phyloP scores from a whole-genome alignment of 1,284 basidiomycete species.

The Ceratobasidium sp. region DNA sequence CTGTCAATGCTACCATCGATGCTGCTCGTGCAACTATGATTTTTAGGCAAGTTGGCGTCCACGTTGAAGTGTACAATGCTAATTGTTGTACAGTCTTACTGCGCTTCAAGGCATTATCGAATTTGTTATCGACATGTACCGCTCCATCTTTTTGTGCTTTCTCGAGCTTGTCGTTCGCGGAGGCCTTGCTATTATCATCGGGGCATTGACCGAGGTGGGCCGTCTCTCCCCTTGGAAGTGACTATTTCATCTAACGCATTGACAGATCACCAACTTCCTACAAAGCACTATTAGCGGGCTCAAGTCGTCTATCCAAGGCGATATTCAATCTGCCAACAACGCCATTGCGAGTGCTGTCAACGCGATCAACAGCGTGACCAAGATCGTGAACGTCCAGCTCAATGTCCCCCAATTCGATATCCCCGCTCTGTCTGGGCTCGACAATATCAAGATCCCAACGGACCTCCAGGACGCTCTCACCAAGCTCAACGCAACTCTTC shows the following conservation, averaged over 20 bases:
- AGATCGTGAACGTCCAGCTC: conserved; percentile 65
- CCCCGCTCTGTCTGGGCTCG: conserved; percentile 72
- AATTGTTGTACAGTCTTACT: conserved; percentile 59
- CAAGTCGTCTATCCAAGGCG: conserved; percentile 72
- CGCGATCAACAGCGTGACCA: conserved; percentile 74
- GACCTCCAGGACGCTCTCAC: conserved; percentile 76
- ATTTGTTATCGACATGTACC: conserved; percentile 91
- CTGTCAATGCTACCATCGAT: conserved; percentile 79
- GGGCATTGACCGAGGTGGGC: conserved; percentile 78
- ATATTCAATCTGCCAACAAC: conserved; percentile 72
- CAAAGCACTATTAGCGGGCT: conserved; percentile 65
- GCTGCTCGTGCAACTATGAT: conserved; percentile 77
- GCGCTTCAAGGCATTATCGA: conserved; percentile 87
- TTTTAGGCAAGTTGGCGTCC: conserved; percentile 53
- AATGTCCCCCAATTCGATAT: conserved; percentile 72
- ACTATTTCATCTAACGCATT: background rate
- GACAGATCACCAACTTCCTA: conserved; percentile 74
- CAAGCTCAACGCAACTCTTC: conserved; percentile 81
- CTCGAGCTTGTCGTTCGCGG: conserved; percentile 89
- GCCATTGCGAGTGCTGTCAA: conserved; percentile 70
- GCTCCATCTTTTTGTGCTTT: conserved; percentile 90
- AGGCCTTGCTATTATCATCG: conserved; percentile 78
- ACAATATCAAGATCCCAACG: conserved; percentile 84
- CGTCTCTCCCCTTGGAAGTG: conserved; percentile 41
- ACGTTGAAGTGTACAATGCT: conserved; percentile 12